These are phyloP conservation scores for Penicillium crustosum DNA, from an alignment of 2,329 filamentous ascomycete genomes.

Conservation along the genomic window DNA sequence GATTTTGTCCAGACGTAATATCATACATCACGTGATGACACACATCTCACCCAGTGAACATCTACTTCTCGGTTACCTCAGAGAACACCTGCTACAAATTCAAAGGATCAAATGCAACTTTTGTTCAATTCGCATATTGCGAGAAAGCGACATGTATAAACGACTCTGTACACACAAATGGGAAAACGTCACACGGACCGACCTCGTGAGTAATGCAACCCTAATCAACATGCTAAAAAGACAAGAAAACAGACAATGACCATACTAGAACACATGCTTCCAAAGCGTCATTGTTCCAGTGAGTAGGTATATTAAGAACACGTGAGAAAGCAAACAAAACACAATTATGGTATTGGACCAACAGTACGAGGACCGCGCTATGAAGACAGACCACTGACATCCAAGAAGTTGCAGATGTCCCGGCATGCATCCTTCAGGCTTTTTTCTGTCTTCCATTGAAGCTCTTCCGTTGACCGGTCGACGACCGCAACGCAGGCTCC, in stretches of 20 bases:
- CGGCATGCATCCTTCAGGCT: slow-evolving; percentile 39
- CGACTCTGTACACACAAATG: neutral
- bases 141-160: neutral
- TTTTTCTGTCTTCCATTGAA: slow-evolving; percentile 47
- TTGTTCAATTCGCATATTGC: neutral
- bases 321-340: slow-evolving; percentile 2
- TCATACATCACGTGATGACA: neutral
- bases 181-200: neutral
- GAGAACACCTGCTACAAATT: neutral
- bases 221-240: slow-evolving; percentile 10
- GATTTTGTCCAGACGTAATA: neutral
- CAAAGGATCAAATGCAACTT: neutral
- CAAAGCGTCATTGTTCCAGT: neutral
- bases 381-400: slow-evolving; percentile 33
- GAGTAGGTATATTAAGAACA: slow-evolving; percentile 3
- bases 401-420: slow-evolving; percentile 40
- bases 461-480: slow-evolving; percentile 52
- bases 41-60: neutral
- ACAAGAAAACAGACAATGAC: neutral
- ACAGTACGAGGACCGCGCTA: slow-evolving; percentile 6
- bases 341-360: neutral
- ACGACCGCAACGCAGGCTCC: slow-evolving; percentile 42
- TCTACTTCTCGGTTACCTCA: neutral
- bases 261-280: slow-evolving; percentile 7
- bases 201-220: slow-evolving; percentile 10